phyloP scores from a whole-genome alignment of 1,284 basidiomycete genomes.

The Meripilus lineatus region DNA sequence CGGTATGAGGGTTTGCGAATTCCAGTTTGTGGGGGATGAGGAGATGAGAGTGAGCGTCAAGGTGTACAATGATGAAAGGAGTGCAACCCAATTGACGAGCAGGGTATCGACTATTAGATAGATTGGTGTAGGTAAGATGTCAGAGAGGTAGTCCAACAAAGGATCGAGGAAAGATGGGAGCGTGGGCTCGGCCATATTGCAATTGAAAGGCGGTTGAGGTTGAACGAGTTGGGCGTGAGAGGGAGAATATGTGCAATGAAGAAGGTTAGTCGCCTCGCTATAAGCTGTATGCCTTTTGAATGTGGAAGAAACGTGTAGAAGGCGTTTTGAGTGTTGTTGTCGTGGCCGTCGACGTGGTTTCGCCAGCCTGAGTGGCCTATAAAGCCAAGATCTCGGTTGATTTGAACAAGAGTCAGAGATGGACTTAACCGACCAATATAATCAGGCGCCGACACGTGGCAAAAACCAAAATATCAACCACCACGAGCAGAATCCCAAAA shows the following conservation, averaged over 20 bases:
- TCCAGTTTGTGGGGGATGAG: conserved; percentile 54
- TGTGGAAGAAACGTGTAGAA: background rate
- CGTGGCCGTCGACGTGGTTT: background rate
- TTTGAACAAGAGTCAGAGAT: no score
- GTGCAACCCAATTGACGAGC: conserved; percentile 47
- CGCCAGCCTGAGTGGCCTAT: background rate
- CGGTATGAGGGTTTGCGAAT: conserved; percentile 61
- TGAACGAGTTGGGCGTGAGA: background rate
- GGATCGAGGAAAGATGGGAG: conserved; percentile 44
- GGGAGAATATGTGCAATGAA: background rate
- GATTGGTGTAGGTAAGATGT: conserved; percentile 49
- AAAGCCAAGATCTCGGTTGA: background rate
- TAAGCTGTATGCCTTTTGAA: background rate
- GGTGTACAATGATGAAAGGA: conserved; percentile 43
- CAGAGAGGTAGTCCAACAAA: conserved; percentile 48
- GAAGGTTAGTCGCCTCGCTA: background rate
- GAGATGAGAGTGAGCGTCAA: conserved; percentile 43
- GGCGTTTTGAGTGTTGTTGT: background rate
- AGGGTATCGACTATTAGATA: conserved; percentile 47
- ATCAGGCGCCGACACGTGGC: no score
- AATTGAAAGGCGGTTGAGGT: background rate
- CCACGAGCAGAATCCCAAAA: no score
- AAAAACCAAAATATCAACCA: no score
- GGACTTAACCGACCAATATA: no score
- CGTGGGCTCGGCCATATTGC: conserved; percentile 4